Evolutionary conservation across 2,329 filamentous ascomycete species (phyloP), one percentile per base, ranked within the genome.

Genomic region (Microdochium paspali): DNA sequence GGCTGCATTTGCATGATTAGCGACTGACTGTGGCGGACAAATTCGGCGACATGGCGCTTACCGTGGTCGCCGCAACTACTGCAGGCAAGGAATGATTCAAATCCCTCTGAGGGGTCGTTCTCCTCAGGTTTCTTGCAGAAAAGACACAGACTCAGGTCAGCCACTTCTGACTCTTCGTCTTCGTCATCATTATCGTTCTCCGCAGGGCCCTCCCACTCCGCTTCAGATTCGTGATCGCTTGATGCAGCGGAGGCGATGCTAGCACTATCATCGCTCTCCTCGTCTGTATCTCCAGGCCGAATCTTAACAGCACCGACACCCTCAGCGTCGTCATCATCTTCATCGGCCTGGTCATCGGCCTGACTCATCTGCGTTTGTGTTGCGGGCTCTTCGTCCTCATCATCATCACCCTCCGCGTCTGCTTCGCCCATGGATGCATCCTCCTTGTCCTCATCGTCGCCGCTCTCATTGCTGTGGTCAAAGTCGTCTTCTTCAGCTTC

Each of bases 121-220:
- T 93, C 86, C 66, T 94, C 88, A 54, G 87, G 83, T 62, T 88
- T 77, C 48, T 82, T 82, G 68, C 90, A 96, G 59, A 91, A 94
- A 54, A 89, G 85, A 67, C 65, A 73, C 46, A 61, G 54, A 43
- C 66, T 69, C 46, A 62, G 51, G 15, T 72, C 70, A 40, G 71
- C 76, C 1, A 69, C 69, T 48, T 80, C 78, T 2, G 72, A 75
- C 10, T 74, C 73, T 30, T 83, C 81, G 10, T 74, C 75, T 3
- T 79, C 80, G 49, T 73, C 74, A 26, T 70, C 73, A 12, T 56
- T 60, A 3, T 63, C 64, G 24, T 59, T 53, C 24, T 58, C 60
- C 24, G 50, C 55, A 9, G 43, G 51, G 23, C 58, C 60, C 39
- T 63, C 60, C 54, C 59, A 62, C 44, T 63, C 61, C 13, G 53